Evolutionary conservation across 2,329 filamentous ascomycete species (phyloP).

Genomic region (Helicocarpus griseus): DNA sequence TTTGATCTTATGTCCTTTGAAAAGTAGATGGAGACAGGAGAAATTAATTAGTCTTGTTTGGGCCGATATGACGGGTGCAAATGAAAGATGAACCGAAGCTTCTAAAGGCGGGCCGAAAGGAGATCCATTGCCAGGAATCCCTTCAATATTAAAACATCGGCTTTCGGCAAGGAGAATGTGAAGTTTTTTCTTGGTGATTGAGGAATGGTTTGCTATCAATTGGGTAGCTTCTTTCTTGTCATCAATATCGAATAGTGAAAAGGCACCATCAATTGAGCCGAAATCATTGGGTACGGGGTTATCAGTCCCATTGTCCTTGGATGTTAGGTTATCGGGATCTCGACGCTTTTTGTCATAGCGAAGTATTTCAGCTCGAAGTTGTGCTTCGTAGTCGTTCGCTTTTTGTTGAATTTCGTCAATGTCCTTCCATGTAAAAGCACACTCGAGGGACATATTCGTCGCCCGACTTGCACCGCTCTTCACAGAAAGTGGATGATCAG

Average conservation of each 20-base stretch:
- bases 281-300: neutral
- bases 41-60: constrained; percentile 71
- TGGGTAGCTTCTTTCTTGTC: constrained; percentile 12
- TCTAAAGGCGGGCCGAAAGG: constrained; percentile 33
- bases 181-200: constrained; percentile 22
- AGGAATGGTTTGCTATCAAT: constrained; percentile 2
- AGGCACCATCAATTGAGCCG: constrained; percentile 15
- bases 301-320: neutral
- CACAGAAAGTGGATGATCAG: constrained; percentile 57
- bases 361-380: constrained; percentile 29
- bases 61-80: constrained; percentile 60
- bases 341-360: constrained; percentile 21
- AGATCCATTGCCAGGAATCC: constrained; percentile 8
- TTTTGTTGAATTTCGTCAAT: constrained; percentile 55
- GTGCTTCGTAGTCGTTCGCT: constrained; percentile 37
- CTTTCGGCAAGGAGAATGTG: constrained; percentile 20
- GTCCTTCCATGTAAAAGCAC: constrained; percentile 63
- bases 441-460: constrained; percentile 50
- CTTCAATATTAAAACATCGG: constrained; percentile 14
- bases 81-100: constrained; percentile 56
- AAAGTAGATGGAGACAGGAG: constrained; percentile 66
- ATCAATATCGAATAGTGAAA: constrained; percentile 29
- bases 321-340: neutral
- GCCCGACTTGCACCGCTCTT: constrained; percentile 38
- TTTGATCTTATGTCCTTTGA: constrained; percentile 60